A percentile compares a stretch with the other conserved stretches of the same genome.
phyloP scores from a whole-genome alignment of 2,329 filamentous ascomycete species.

The Cadophora malorum region DNA sequence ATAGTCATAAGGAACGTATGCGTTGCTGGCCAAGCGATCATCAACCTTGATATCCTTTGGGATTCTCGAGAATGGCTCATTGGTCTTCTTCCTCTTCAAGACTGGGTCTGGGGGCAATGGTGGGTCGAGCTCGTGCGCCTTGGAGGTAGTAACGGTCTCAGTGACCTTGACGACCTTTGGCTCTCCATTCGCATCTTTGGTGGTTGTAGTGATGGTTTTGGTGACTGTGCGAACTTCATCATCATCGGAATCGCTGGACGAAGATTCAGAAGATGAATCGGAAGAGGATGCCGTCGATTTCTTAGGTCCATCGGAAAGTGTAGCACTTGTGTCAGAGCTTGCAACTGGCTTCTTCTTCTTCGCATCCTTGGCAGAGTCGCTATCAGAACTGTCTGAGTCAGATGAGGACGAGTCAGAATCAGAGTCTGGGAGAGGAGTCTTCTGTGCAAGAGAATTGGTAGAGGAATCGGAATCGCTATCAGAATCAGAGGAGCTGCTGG shows the following conservation, averaged over 20 bases:
- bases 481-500: constrained; percentile 38
- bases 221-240: constrained; percentile 35
- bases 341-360: constrained; percentile 51
- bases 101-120: constrained; percentile 46
- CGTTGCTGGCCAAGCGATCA: constrained; percentile 75
- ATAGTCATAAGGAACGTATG: constrained; percentile 84
- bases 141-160: constrained; percentile 49
- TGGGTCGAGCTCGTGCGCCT: constrained; percentile 43
- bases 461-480: constrained; percentile 41
- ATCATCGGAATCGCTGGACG: constrained; percentile 36
- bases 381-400: constrained; percentile 48
- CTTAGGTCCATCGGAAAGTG: constrained; percentile 42
- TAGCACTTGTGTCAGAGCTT: constrained; percentile 45
- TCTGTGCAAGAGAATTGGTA: constrained; percentile 41
- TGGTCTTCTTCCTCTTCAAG: constrained; percentile 51
- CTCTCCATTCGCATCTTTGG: constrained; percentile 35
- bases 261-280: constrained; percentile 38
- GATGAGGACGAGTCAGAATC: constrained; percentile 41
- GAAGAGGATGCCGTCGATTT: constrained; percentile 35
- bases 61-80: constrained; percentile 79
- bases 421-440: constrained; percentile 40
- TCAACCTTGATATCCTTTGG: constrained; percentile 72
- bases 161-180: constrained; percentile 34
- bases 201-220: constrained; percentile 49
- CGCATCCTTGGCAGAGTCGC: constrained; percentile 50